Percentiles rank a stretch among this genome's conserved stretches.
phyloP scores from a whole-genome alignment of 1,139 yeast genomes.

The Arxiozyma telluris region DNA sequence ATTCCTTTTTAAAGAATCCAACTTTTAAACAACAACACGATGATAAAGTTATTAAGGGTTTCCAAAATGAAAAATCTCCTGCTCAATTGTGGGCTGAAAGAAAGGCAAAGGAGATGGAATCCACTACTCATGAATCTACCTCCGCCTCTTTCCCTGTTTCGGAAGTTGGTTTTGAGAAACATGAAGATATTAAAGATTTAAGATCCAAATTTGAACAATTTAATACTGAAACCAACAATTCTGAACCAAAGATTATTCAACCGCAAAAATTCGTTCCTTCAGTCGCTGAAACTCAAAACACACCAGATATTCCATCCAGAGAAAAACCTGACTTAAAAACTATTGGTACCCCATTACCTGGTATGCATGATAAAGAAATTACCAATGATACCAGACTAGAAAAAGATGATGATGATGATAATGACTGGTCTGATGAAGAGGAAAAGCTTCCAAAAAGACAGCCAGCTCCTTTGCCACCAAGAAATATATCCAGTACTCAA shows the following conservation, averaged over 20 bases:
- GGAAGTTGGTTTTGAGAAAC: constrained; percentile 14
- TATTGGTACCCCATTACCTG: constrained; percentile 29
- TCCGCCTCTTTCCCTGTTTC: constrained; percentile 34
- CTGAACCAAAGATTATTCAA: constrained; percentile 21
- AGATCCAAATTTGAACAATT: constrained; percentile 31
- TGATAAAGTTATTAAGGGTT: constrained; percentile 53
- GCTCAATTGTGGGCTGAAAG: constrained; percentile 95
- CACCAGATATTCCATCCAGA: constrained; percentile 1
- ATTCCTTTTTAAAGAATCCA: constrained; percentile 31
- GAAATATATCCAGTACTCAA: constrained; percentile 20
- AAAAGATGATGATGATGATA: constrained; percentile 29
- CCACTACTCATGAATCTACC: constrained; percentile 10
- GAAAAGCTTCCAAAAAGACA: constrained; percentile 17
- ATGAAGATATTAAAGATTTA: constrained; percentile 28
- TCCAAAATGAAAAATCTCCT: constrained; percentile 76
- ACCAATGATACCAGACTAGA: constrained; percentile 25
- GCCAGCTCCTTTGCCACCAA: constrained; percentile 14
- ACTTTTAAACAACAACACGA: constrained; percentile 30
- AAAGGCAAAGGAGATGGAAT: constrained; percentile 39
- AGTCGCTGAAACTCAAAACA: constrained; percentile 11
- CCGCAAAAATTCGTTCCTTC: constrained; percentile 25
- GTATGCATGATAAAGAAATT: constrained; percentile 21
- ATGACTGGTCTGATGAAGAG: constrained; percentile 28
- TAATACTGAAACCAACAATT: constrained; percentile 12
- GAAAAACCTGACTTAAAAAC: constrained; percentile 11